These are phyloP conservation scores for Erodium maritimum DNA, from an alignment of 345 rosid species.

Conservation along the genomic window DNA sequence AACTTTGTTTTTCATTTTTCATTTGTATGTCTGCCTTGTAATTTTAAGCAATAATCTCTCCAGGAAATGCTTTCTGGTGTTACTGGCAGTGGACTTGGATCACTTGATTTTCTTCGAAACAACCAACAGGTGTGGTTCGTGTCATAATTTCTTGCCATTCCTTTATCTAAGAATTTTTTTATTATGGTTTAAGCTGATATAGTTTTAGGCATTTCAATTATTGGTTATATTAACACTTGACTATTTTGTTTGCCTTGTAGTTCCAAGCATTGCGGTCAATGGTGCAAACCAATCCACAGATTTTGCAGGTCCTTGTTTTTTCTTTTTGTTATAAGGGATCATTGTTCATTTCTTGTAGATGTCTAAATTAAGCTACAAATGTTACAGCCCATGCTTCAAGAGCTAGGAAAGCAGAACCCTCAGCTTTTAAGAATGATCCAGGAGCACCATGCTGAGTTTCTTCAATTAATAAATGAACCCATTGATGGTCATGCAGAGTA, in stretches of 20 bases:
- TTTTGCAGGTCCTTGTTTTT: slow-evolving; percentile 52
- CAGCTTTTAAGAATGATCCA: slow-evolving; percentile 81
- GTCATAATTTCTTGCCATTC: not conserved
- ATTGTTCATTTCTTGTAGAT: slow-evolving; percentile 1
- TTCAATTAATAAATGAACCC: slow-evolving; percentile 90
- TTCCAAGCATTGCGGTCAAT: slow-evolving; percentile 85
- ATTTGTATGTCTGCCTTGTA: slow-evolving; percentile 2
- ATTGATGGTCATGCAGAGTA: slow-evolving; percentile 88
- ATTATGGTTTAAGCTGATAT: not conserved
- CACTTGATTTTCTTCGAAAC: slow-evolving; percentile 85
- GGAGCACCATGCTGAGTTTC: slow-evolving; percentile 90
- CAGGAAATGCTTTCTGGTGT: slow-evolving; percentile 66
- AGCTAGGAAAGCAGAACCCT: slow-evolving; percentile 97
- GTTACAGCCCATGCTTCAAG: slow-evolving; percentile 96
- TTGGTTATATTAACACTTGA: not conserved
- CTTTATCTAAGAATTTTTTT: not conserved
- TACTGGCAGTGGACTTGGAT: slow-evolving; percentile 53
- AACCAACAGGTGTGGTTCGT: slow-evolving; percentile 59
- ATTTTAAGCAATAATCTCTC: slow-evolving; percentile 10
- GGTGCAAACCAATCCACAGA: slow-evolving; percentile 97
- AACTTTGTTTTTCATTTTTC: slow-evolving; percentile 4
- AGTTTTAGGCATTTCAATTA: not conserved
- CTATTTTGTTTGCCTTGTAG: slow-evolving; percentile 21
- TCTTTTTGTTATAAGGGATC: not conserved
- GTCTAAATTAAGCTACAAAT: slow-evolving; percentile 4